A percentile compares a stretch with the other conserved stretches of the same genome.
Conservation (phyloP, 306 rosid genomes). For the Lotus japonicus region DNA sequence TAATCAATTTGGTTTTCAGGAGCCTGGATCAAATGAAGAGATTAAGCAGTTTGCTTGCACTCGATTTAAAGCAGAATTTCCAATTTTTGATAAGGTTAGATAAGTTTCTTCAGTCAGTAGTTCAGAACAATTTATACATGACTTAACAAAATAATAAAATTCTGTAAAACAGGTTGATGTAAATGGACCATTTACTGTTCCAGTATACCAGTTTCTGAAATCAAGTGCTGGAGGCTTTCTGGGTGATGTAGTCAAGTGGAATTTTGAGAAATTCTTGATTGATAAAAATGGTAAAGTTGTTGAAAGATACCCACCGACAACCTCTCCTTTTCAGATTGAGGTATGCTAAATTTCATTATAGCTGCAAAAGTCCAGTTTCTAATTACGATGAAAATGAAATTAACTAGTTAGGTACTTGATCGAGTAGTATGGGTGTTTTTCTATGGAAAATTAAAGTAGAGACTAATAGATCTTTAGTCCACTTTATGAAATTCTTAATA, state of each 20-base stretch:
- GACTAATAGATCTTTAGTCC: not conserved
- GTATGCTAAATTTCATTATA: constrained; percentile 26
- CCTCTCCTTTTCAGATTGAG: constrained; percentile 97
- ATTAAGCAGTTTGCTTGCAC: constrained; percentile 97
- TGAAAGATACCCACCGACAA: constrained; percentile 89
- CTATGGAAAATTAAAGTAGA: not conserved
- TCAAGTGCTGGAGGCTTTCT: constrained; percentile 86
- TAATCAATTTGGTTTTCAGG: constrained; percentile 98
- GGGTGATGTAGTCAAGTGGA: constrained; percentile 90
- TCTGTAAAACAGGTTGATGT: constrained; percentile 78
- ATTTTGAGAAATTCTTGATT: constrained; percentile 93
- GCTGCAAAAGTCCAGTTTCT: not conserved
- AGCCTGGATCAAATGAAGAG: constrained; percentile 88
- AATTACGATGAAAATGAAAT: not conserved
- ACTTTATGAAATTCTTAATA: not conserved
- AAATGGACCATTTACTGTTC: constrained; percentile 92
- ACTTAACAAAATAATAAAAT: constrained; percentile 14
- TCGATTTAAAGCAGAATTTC: constrained; percentile 88
- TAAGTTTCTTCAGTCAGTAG: constrained; percentile 6
- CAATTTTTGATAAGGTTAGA: constrained; percentile 88
- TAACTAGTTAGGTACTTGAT: not conserved
- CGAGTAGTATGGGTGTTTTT: not conserved
- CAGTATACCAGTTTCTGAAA: constrained; percentile 87
- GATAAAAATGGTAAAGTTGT: constrained; percentile 93
- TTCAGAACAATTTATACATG: not conserved